These are phyloP conservation scores for Boletus coccyginus DNA, from an alignment of 768 basidiomycete species.

Conservation along the genomic window DNA sequence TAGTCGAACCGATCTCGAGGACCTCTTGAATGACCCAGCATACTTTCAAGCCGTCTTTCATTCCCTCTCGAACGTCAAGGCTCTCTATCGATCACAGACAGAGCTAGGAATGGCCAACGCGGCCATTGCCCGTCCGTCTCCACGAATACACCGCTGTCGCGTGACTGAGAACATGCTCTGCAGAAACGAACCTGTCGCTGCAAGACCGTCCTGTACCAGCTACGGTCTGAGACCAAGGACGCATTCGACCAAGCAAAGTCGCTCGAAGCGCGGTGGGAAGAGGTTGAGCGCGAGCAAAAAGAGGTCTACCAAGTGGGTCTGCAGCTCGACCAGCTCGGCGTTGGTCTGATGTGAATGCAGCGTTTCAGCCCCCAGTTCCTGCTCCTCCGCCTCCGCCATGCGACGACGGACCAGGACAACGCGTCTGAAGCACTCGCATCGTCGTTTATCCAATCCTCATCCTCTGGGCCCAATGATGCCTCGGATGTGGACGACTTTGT, in stretches of 20 bases:
- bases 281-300: constrained; percentile 83
- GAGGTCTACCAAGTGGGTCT: constrained; percentile 79
- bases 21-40: constrained; percentile 72
- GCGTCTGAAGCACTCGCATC: constrained; percentile 80
- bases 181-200: constrained; percentile 73
- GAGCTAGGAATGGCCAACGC: constrained; percentile 84
- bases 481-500: constrained; percentile 82
- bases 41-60: constrained; percentile 91
- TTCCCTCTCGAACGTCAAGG: constrained; percentile 69
- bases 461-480: constrained; percentile 26
- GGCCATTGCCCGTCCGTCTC: constrained; percentile 72
- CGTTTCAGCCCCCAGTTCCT: constrained; percentile 86
- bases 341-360: constrained; percentile 39
- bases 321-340: background rate
- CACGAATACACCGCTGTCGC: background rate
- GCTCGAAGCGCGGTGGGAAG: constrained; percentile 81
- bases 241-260: constrained; percentile 85
- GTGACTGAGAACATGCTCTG: constrained; percentile 9
- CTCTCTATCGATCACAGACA: constrained; percentile 70
- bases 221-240: constrained; percentile 80
- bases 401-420: constrained; percentile 88
- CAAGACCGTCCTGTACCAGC: constrained; percentile 72
- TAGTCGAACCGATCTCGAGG: constrained; percentile 89
- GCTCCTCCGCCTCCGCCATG: constrained; percentile 81
- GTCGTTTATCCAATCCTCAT: constrained; percentile 68